Evolutionary conservation across 805 yeast species (phyloP).

Genomic region (Metschnikowia matae): DNA sequence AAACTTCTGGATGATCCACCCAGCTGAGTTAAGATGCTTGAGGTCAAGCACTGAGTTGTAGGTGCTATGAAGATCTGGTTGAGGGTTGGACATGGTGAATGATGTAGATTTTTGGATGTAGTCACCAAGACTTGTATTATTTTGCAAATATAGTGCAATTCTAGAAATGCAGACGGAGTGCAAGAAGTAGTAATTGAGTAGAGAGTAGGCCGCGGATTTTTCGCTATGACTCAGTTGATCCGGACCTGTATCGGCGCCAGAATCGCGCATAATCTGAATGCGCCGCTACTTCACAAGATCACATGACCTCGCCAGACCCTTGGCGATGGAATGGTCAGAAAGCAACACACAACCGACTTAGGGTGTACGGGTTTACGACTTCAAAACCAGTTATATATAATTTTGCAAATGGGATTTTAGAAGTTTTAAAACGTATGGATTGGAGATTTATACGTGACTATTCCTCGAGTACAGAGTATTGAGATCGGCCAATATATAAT

Average conservation of each 20-base stretch:
- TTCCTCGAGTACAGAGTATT: no score
- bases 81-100: slow-evolving; percentile 10
- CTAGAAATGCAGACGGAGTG: no score
- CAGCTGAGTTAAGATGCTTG: slow-evolving; percentile 20
- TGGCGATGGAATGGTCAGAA: not conserved
- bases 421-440: no score
- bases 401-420: no score
- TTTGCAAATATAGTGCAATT: no score
- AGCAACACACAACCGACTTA: no score
- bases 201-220: not conserved
- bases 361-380: no score
- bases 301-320: not conserved
- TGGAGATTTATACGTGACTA: no score
- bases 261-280: slow-evolving; percentile 3
- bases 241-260: slow-evolving; percentile 5
- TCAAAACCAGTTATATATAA: no score
- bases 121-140: not conserved
- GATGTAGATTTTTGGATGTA: not conserved
- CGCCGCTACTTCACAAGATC: not conserved
- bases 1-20: slow-evolving; percentile 73
- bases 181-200: not conserved
- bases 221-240: slow-evolving; percentile 2
- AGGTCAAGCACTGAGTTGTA: slow-evolving; percentile 42
- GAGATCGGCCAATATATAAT: no score
- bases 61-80: slow-evolving; percentile 25